Percentiles rank a stretch among this genome's conserved stretches.
Conservation (phyloP, 805 yeast species). For the Sugiyamaella floridensis region DNA sequence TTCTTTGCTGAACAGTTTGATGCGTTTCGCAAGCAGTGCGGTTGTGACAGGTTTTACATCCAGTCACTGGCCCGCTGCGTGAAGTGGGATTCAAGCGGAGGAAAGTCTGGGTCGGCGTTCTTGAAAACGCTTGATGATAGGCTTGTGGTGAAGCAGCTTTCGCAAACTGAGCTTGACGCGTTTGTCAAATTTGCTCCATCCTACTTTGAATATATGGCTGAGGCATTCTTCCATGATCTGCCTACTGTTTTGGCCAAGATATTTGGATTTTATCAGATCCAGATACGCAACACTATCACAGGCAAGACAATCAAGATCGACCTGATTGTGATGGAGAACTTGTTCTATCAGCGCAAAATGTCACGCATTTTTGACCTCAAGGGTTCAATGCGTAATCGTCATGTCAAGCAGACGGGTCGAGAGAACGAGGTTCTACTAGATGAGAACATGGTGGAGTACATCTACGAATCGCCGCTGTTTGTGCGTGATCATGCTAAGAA, state of each 20-base stretch:
- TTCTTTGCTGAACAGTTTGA: conserved; percentile 96
- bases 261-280: conserved; percentile 92
- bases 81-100: conserved; percentile 94
- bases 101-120: conserved; percentile 93
- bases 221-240: conserved; percentile 87
- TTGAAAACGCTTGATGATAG: conserved; percentile 87
- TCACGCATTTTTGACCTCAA: conserved; percentile 88
- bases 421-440: conserved; percentile 91
- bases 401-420: conserved; percentile 91
- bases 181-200: conserved; percentile 94
- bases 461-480: conserved; percentile 91
- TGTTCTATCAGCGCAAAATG: conserved; percentile 77
- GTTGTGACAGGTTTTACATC: conserved; percentile 63
- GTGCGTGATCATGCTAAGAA: conserved; percentile 89
- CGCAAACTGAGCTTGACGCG: conserved; percentile 84
- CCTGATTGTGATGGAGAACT: conserved; percentile 89
- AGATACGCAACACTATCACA: conserved; percentile 68
- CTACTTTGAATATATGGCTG: conserved; percentile 92
- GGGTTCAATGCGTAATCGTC: conserved; percentile 97
- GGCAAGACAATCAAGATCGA: conserved; percentile 81
- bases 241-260: conserved; percentile 93
- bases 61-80: conserved; percentile 90
- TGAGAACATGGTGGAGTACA: conserved; percentile 97
- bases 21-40: conserved; percentile 82
- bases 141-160: conserved; percentile 80